A percentile compares a stretch with the other conserved stretches of the same genome.
These are phyloP conservation scores for Komagataella ulmi DNA, from an alignment of 805 yeast species.

Conservation along the genomic window DNA sequence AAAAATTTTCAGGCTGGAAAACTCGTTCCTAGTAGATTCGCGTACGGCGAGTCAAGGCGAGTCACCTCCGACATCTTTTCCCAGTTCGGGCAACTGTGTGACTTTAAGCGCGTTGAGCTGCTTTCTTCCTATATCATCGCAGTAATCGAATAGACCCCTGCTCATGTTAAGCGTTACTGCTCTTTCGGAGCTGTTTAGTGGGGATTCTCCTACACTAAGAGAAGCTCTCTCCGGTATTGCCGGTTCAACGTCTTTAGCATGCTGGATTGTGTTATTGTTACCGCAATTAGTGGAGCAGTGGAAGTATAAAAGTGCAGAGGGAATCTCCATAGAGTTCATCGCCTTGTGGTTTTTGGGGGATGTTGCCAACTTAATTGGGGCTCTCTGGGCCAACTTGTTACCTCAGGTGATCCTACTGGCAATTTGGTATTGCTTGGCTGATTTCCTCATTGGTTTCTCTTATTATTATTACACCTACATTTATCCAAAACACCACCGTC, in stretches of 20 bases:
- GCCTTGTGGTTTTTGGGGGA: conserved; percentile 66
- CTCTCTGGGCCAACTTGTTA: conserved; percentile 55
- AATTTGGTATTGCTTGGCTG: conserved; percentile 67
- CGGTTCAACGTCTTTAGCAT: conserved; percentile 60
- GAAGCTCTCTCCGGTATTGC: conserved; percentile 42
- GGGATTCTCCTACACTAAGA: conserved; percentile 18
- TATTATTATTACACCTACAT: conserved; percentile 44
- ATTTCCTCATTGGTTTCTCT: conserved; percentile 40
- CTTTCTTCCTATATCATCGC: neutral
- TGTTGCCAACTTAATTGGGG: conserved; percentile 49
- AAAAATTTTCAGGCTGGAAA: neutral
- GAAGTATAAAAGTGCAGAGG: conserved; percentile 63
- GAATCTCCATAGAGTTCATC: conserved; percentile 58
- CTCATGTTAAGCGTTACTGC: neutral
- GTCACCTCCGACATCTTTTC: neutral
- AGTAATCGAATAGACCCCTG: neutral
- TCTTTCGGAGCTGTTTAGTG: neutral
- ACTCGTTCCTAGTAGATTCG: neutral
- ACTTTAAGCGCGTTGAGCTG: neutral
- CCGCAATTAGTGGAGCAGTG: conserved; percentile 78
- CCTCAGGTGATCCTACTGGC: conserved; percentile 63
- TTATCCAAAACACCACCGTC: conserved; percentile 21
- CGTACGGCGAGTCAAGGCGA: neutral
- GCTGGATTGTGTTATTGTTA: conserved; percentile 65
- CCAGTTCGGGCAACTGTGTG: neutral